Percentiles rank a stretch among this genome's conserved stretches.
These are phyloP conservation scores for Pseudogymnoascus sp. DNA, from an alignment of 2,329 filamentous ascomycete species.

Conservation along the genomic window DNA sequence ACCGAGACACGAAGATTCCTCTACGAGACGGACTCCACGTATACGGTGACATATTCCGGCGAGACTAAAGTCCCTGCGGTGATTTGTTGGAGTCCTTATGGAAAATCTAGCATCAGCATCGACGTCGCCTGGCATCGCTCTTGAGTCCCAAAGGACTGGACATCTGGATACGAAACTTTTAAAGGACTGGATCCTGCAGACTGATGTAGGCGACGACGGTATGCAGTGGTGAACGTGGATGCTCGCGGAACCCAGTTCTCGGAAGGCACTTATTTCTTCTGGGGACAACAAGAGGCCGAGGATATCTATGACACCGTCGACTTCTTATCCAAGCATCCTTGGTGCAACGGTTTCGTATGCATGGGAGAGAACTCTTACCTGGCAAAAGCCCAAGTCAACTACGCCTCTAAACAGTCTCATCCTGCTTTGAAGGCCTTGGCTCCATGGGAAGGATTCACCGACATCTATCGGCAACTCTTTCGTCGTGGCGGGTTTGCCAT, in stretches of 20 bases:
- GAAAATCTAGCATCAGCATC: constrained; percentile 21
- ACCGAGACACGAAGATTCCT: constrained; percentile 16
- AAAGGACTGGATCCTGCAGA: constrained; percentile 24
- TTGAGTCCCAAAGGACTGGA: constrained; percentile 11
- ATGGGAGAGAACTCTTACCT: constrained; percentile 24
- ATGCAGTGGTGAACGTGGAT: constrained; percentile 25
- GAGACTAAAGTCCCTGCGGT: constrained; percentile 17
- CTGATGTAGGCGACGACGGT: constrained; percentile 21
- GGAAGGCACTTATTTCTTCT: constrained; percentile 15
- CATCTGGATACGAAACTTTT: constrained; percentile 17
- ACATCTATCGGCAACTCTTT: constrained; percentile 16
- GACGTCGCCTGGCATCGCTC: constrained; percentile 17
- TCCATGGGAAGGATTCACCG: constrained; percentile 16
- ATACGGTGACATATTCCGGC: constrained; percentile 20
- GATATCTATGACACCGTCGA: constrained; percentile 26
- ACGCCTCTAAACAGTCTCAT: constrained; percentile 14
- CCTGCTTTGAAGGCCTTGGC: constrained; percentile 15
- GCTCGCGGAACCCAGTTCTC: constrained; percentile 17
- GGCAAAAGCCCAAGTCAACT: constrained; percentile 19
- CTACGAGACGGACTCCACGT: constrained; percentile 21
- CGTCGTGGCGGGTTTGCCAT: constrained; percentile 13
- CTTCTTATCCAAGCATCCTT: constrained; percentile 17
- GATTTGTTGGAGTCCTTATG: constrained; percentile 21
- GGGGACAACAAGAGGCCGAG: constrained; percentile 20
- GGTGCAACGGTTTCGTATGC: constrained; percentile 22